Percentiles rank a stretch among this genome's conserved stretches.
Conservation (phyloP, 805 yeast species). For the Saccharomycopsis oosterbeekiorum region DNA sequence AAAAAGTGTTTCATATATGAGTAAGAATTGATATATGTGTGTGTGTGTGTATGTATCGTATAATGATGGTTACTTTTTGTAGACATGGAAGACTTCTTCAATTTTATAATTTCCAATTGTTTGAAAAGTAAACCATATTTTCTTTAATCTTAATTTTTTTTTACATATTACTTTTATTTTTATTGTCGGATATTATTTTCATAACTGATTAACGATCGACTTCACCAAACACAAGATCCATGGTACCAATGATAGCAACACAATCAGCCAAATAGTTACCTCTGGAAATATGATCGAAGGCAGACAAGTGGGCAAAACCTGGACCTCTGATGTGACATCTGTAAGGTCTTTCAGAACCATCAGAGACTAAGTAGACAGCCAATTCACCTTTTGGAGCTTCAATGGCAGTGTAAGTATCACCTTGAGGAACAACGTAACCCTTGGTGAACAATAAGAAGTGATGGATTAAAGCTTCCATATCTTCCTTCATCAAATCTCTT, state of each 20-base stretch:
- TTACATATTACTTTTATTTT: background rate
- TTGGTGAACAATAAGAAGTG: constrained; percentile 82
- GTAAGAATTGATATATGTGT: background rate
- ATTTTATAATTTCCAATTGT: background rate
- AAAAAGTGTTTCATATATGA: background rate
- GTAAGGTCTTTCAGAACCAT: constrained; percentile 85
- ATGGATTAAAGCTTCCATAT: constrained; percentile 87
- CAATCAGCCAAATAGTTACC: constrained; percentile 87
- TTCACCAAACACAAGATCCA: constrained; percentile 92
- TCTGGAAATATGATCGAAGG: constrained; percentile 77
- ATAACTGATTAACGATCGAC: constrained; percentile 59
- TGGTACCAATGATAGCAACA: constrained; percentile 88
- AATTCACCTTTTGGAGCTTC: constrained; percentile 95
- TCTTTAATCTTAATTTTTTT: background rate
- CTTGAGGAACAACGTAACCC: constrained; percentile 82
- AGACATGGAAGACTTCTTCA: background rate
- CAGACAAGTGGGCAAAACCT: constrained; percentile 84
- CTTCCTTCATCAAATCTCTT: constrained; percentile 74
- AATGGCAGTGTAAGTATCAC: constrained; percentile 84
- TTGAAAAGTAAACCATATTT: background rate
- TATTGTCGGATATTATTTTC: background rate
- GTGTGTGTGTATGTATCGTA: background rate
- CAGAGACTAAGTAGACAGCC: constrained; percentile 84
- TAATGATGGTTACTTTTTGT: background rate
- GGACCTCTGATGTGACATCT: constrained; percentile 93